Conservation (phyloP, 176 grass and related monocot genomes). For the Urochloa ruziziensis region DNA sequence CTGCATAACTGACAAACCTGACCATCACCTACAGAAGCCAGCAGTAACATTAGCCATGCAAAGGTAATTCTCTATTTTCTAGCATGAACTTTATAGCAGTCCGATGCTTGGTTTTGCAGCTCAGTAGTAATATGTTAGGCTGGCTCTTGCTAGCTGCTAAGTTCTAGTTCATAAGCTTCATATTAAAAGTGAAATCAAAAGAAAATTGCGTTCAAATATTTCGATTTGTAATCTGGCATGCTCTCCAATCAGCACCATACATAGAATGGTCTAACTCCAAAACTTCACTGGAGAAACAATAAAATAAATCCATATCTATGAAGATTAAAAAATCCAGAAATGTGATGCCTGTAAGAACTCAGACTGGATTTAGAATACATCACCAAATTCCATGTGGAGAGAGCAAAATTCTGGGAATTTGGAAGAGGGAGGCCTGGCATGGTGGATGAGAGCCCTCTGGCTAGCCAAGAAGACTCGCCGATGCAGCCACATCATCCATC, state of each 20-base stretch:
- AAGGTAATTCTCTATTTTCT: background rate
- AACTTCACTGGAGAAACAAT: background rate
- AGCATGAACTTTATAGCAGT: background rate
- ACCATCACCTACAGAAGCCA: constrained; percentile 11
- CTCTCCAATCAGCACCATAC: background rate
- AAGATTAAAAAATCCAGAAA: background rate
- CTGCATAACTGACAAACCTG: constrained; percentile 25
- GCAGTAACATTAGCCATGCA: background rate
- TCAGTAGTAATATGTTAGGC: background rate
- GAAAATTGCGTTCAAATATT: background rate
- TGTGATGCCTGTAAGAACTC: background rate
- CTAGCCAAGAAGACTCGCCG: constrained; percentile 51
- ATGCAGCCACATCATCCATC: constrained; percentile 39
- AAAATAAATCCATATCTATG: background rate
- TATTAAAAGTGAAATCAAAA: background rate
- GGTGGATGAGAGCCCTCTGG: constrained; percentile 54
- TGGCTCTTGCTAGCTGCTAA: too few species aligned
- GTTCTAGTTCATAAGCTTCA: too few species aligned
- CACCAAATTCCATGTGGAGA: background rate
- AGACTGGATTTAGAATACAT: background rate
- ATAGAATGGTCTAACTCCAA: background rate
- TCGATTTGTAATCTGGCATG: background rate
- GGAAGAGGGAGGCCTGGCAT: constrained; percentile 49
- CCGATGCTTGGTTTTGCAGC: background rate
- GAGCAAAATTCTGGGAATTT: background rate